Evolutionary conservation across 176 grass and related monocot genomes (phyloP).

Genomic region (Oryza brachyantha): DNA sequence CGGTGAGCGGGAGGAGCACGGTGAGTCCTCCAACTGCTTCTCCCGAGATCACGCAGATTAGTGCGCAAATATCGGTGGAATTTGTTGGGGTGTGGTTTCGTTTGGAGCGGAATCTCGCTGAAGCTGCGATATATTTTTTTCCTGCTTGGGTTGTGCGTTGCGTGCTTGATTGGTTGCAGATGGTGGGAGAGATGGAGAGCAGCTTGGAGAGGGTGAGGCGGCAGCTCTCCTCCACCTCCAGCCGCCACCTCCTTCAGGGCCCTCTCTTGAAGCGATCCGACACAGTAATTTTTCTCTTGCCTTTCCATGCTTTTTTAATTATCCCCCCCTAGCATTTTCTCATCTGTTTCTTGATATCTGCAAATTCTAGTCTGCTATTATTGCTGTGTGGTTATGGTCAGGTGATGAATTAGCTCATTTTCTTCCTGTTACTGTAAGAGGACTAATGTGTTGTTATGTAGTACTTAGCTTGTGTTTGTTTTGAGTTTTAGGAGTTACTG

Average conservation of each 20-base stretch:
- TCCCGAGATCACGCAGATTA: neutral
- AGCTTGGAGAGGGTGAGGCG: slow-evolving; percentile 84
- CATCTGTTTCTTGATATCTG: neutral
- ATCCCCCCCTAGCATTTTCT: neutral
- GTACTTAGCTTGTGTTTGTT: neutral
- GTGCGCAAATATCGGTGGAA: neutral
- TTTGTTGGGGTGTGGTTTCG: slow-evolving; percentile 4
- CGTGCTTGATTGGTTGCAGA: slow-evolving; percentile 31
- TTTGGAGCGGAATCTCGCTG: neutral
- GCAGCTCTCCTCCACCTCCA: slow-evolving; percentile 73
- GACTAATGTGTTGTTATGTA: neutral
- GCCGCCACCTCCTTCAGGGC: slow-evolving; percentile 73
- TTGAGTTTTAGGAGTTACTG: neutral
- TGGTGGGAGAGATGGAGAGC: slow-evolving; percentile 61
- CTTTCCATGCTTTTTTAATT: neutral
- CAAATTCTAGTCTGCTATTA: neutral
- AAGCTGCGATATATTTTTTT: neutral
- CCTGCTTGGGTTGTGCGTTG: neutral
- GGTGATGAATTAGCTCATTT: neutral
- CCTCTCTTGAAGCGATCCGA: slow-evolving; percentile 89
- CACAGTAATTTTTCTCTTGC: slow-evolving; percentile 30
- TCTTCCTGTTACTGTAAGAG: neutral
- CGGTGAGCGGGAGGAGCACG: slow-evolving; percentile 45
- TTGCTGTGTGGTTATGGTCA: neutral
- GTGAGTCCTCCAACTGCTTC: slow-evolving; percentile 23